Base-by-base conservation (phyloP, 2,329 filamentous ascomycete species). In the Diaporthe sp. region DNA sequence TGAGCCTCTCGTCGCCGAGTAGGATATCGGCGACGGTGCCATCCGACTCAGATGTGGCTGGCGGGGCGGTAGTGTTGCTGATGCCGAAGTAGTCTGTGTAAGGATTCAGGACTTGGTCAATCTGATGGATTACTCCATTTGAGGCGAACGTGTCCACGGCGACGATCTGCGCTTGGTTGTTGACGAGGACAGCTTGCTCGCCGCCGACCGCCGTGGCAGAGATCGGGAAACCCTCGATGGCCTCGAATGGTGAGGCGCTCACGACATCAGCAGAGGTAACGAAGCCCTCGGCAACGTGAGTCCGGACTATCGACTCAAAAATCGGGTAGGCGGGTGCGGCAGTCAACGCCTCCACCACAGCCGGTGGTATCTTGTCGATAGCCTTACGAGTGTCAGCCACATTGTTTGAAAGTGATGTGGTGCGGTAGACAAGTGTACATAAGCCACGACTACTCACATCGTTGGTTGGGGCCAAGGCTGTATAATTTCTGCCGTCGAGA, bases 41-140 rank as follows among this genome's bases (percentile, higher is more conserved):
- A 17, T 31, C 49, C n/a, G 61, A 20, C 6, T 74, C 72, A 5
- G 61, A 68, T 22, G 39, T 70, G 5, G 28, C 47, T 22, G 63
- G 63, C 31, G 72, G 4, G n/a, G 15, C 28, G 53, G 72, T 71
- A 2, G 72, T n/a, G n/a, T 74, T 74, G 63, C 72, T 74, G 10
- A 74, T 58, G 9, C 72, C 72, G 15, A 74, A 74, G 31, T 71
- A 74, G 22, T 28, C 53, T 22, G 72, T 74, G 63, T 53, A 74
- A 7, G 72, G 72, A 39, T 74, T 74, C 5, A 74, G 72, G 51
- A 74, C 63, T 31, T 74, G 72, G 55, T 74, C 72, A 22, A 71
- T 74, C 20, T 74, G 63, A 49, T 74, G 72, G 25, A 71, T 22
- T n/a, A 74, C 42, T 47, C 72, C 72, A n/a, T 74, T 74, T 15